Conservation (phyloP, 2,329 filamentous ascomycete genomes). For the Ceratocystis albifundus region DNA sequence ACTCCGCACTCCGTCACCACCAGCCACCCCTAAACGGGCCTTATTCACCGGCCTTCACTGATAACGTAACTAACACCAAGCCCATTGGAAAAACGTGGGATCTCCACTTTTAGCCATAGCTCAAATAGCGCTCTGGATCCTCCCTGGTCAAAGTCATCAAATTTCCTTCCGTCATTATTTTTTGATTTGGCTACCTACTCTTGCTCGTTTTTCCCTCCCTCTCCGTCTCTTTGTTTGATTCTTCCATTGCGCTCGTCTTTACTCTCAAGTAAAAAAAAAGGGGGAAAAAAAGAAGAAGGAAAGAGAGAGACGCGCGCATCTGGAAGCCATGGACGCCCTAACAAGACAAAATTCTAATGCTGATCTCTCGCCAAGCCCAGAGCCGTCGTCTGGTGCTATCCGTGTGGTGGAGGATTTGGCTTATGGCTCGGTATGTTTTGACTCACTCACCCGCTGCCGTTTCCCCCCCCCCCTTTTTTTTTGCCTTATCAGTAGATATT, state of each 20-base stretch:
- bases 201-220: not conserved
- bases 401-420: constrained; percentile 60
- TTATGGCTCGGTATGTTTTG: constrained; percentile 64
- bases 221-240: not conserved
- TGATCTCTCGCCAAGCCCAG: constrained; percentile 1
- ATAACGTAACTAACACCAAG: not conserved
- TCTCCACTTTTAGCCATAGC: constrained; percentile 13
- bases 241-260: not conserved
- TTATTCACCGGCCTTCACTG: not conserved
- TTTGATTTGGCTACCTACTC: not conserved
- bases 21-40: not conserved
- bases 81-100: constrained; percentile 3
- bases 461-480: not conserved
- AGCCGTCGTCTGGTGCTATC: constrained; percentile 34
- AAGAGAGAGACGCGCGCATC: not conserved
- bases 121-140: constrained; percentile 10
- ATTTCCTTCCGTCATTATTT: constrained; percentile 3
- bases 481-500: constrained; percentile 15
- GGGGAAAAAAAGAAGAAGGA: not conserved
- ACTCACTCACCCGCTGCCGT: not conserved
- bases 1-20: not conserved
- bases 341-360: not conserved
- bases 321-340: constrained; percentile 16
- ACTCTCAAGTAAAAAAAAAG: no score
- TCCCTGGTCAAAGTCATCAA: constrained; percentile 3